Evolutionary conservation across 164 flowering plant genomes (phyloP), one percentile per base, ranked within the genome.

Genomic region (Vitis vinifera): DNA sequence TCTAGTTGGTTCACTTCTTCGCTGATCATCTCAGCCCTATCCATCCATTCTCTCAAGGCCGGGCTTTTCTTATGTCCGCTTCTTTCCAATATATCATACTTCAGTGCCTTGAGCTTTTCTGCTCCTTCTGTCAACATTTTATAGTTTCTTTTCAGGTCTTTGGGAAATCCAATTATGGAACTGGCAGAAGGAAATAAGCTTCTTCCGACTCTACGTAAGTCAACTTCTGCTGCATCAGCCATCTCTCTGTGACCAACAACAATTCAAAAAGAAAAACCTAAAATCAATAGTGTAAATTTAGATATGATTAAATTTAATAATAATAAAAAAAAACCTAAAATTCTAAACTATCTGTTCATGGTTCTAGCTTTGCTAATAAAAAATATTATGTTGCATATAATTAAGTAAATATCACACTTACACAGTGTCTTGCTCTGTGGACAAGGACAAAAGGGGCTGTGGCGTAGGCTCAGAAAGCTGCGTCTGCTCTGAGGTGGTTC

Each of bases 101-200:
- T 69, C 27, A 44, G 59, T 1, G 57, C 60, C 10, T 14, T 23
- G 23, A 69, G 61, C n/a, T 11, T 14, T 9, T 51, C 12, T 51
- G 59, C 69, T 63, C 64, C 63, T 8, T 58, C 68, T 8, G n/a
- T 58, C 3, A 74, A 29, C 13, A 15, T 56, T 17, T 29, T n/a
- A 50, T 37, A 63, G n/a, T 51, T 68, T 47, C 16, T 57, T 6
- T 68, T 17, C 8, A 68, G 50, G n/a, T 74, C 65, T 12, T 68
- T 68, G 0, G 68, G 44, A 53, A 16, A 60, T 10, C 10, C 47
- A 17, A 51, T 2, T 23, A 65, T 27, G 10, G 14, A 17, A 50
- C 11, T 10, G 16, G 27, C 16, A 68, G 10, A 69, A 5, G 62
- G 1, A 2, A 59, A 12, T 27, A 59, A 59, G 62, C 10, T 59